phyloP scores from a whole-genome alignment of 129 eudicot genomes.

The Lonicera japonica region DNA sequence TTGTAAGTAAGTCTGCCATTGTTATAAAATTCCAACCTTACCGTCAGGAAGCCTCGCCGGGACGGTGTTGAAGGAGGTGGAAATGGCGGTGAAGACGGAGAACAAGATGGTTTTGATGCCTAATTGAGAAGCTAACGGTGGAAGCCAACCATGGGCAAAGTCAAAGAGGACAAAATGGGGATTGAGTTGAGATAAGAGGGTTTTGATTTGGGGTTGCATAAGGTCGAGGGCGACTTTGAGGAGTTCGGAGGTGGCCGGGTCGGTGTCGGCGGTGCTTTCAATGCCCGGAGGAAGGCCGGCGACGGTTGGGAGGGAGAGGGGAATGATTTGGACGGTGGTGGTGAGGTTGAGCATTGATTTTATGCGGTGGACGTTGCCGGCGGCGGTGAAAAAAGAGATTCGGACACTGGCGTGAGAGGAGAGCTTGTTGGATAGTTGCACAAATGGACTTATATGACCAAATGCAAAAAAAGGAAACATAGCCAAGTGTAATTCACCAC shows the following conservation, averaged over 20 bases:
- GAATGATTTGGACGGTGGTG: constrained; percentile 24
- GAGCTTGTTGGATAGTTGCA: constrained; percentile 47
- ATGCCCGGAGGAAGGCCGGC: constrained; percentile 44
- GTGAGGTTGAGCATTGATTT: constrained; percentile 25
- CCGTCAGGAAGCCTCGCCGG: constrained; percentile 11
- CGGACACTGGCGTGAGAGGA: constrained; percentile 34
- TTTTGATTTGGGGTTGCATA: constrained; percentile 42
- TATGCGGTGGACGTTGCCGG: constrained; percentile 31
- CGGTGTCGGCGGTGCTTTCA: constrained; percentile 38
- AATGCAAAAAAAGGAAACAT: constrained; percentile 62
- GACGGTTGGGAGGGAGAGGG: constrained; percentile 39
- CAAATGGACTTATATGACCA: constrained; percentile 61
- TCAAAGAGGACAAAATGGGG: constrained; percentile 48
- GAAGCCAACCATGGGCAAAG: constrained; percentile 58
- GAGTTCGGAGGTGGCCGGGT: constrained; percentile 26
- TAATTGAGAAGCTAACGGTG: constrained; percentile 23
- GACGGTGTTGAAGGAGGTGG: constrained; percentile 17
- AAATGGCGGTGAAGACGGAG: constrained; percentile 32
- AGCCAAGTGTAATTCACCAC: constrained; percentile 25
- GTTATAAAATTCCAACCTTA: too few relatives aligned
- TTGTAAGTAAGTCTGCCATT: too few relatives aligned
- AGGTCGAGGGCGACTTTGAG: constrained; percentile 53
- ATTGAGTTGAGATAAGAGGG: constrained; percentile 27
- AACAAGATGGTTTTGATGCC: constrained; percentile 31
- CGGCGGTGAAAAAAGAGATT: constrained; percentile 42